Base-by-base conservation (phyloP, 2,329 filamentous ascomycete genomes). In the Coniochaeta ligniaria region DNA sequence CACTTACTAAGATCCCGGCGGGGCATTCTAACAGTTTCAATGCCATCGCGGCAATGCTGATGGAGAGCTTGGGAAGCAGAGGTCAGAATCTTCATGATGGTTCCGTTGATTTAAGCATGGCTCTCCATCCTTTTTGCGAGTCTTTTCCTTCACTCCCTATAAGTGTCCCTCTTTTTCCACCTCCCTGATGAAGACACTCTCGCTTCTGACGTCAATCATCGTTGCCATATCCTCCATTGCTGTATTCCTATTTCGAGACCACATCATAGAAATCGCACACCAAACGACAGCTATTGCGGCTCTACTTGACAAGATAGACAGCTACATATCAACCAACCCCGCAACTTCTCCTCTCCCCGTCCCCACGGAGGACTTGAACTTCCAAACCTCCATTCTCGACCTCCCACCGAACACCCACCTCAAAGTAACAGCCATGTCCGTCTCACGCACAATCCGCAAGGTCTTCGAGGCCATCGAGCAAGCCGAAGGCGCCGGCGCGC, bases 391-490 rank as follows among this genome's bases (percentile, higher is more conserved):
- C 41, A 65, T 68, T 60, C 56, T 63, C 63, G 28, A 31, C 9
- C 36, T 59, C 57, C 31, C 58, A 43, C 28, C 59, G 52, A 52
- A 65, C 57, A 36, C 63, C 14, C 63, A 67, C 45, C 70, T 75
- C 59, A 66, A 70, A 67, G 70, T 71, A 24, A 72, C 78, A 64
- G 78, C 84, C 61, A 89, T 89, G 83, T 84, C 89, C 50, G 75
- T 86, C 63, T 82, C 90, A 31, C 86, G 95, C 70, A 83, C 87
- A 57, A 94, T 98, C 72, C 86, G 85, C 66, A 90, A 93, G 76
- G 86, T 89, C 66, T 93, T 97, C 75, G 82, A 92, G 52, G 94
- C 94, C 63, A 76, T 89, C 62, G 92, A 96, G 75, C 91, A 96
- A 74, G 80, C 90, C 31, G 94, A 98, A 74, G 94, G 94, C 50